Evolutionary conservation across 2,329 filamentous ascomycete genomes (phyloP).

Genomic region (Apiospora kogelbergensis): DNA sequence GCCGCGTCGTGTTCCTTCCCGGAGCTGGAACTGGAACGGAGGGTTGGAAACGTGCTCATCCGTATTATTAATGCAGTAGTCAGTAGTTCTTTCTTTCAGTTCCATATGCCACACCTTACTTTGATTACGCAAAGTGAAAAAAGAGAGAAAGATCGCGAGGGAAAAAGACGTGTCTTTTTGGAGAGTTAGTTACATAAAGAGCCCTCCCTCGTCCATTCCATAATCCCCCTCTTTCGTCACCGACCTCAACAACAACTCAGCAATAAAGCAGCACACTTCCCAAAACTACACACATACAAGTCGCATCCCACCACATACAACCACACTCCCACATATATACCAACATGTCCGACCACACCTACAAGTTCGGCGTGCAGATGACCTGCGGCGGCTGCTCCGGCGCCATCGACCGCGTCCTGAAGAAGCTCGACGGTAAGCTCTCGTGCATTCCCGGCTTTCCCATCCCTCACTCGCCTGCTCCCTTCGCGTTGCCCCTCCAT

Average conservation of each 20-base stretch:
- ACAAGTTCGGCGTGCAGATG: slow-evolving; percentile 96
- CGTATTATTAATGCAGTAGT: neutral
- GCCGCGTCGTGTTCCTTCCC: neutral
- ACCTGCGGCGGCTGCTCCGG: slow-evolving; percentile 95
- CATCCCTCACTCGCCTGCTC: slow-evolving; percentile 6
- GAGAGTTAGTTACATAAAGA: neutral
- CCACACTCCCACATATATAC: neutral
- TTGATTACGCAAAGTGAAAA: neutral
- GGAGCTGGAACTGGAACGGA: neutral
- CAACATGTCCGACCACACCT: slow-evolving; percentile 78
- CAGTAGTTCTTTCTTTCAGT: neutral
- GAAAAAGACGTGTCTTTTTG: neutral
- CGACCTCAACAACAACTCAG: neutral
- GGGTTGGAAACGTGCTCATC: slow-evolving; percentile 5
- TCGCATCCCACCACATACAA: neutral
- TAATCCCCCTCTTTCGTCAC: neutral
- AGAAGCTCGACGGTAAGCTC: slow-evolving; percentile 81
- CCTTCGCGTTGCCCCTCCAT: neutral
- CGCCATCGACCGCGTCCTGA: slow-evolving; percentile 87
- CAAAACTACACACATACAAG: neutral
- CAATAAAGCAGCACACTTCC: neutral
- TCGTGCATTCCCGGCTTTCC: neutral
- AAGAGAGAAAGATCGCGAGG: neutral
- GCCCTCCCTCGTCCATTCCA: neutral
- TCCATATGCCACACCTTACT: neutral